These are phyloP conservation scores for Penicillium cinerascens DNA, from an alignment of 495 filamentous ascomycete genomes.

Conservation along the genomic window DNA sequence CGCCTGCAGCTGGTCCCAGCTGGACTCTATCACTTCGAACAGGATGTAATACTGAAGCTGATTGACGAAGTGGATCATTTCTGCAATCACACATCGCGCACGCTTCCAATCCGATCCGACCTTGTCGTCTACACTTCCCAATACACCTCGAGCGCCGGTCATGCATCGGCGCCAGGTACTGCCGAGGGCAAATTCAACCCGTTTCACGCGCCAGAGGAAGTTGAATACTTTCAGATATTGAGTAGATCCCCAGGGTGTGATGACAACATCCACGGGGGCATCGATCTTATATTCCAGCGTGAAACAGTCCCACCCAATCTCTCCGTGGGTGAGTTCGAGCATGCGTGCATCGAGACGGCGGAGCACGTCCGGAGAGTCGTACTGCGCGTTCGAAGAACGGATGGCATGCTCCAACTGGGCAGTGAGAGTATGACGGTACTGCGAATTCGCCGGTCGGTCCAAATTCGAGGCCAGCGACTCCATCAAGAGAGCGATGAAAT, in stretches of 20 bases:
- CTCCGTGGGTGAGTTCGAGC: conserved; percentile 90
- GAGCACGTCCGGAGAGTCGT: conserved; percentile 88
- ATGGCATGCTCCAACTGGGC: conserved; percentile 97
- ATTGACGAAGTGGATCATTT: conserved; percentile 98
- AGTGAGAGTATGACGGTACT: conserved; percentile 93
- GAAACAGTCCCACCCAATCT: conserved; percentile 99
- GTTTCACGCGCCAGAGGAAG: conserved; percentile 97
- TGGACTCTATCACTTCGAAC: conserved; percentile 95
- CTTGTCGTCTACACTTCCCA: conserved; percentile 73
- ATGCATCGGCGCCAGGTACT: conserved; percentile 94
- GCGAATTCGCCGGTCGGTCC: conserved; percentile 89
- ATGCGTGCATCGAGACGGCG: conserved; percentile 92
- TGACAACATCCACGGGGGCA: conserved; percentile 94
- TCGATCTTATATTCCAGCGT: conserved; percentile 99
- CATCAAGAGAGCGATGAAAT: conserved; percentile 98
- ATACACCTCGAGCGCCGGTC: conserved; percentile 88
- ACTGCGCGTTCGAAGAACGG: conserved; percentile 94
- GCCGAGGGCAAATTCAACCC: conserved; percentile 88
- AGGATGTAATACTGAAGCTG: conserved; percentile 99
- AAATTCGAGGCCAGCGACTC: conserved; percentile 89
- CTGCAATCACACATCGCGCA: conserved; percentile 80
- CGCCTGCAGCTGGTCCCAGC: conserved; percentile 82
- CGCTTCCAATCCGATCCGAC: conserved; percentile 84
- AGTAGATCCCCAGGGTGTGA: conserved; percentile 88
- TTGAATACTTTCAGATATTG: conserved; percentile 99